Evolutionary conservation across 306 rosid species (phyloP), one percentile per base, ranked within the genome.

Genomic region (Carpinus fangiana): DNA sequence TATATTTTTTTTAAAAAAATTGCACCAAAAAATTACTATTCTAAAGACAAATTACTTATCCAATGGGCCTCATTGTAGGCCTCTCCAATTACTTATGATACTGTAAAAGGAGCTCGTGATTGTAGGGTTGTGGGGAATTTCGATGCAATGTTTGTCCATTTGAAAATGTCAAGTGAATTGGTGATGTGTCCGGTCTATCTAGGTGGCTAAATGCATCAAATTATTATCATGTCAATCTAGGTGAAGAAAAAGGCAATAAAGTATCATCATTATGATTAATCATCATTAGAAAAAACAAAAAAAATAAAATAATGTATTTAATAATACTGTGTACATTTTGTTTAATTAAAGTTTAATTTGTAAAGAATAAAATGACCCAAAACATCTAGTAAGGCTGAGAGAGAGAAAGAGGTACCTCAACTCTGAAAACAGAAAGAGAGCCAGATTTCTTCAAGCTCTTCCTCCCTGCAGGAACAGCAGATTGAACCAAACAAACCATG

Each of bases 401-500:
- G 36, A 47, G 20, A 43, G 45, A n/a, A 75, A 48, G 14, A 76
- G 43, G 14, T 80, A 95, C 98, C 93, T 95, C 88, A 71, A 95
- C 78, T 86, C 72, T 89, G 86, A 95, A 93, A 73, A 85, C 67
- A 14, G 93, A 65, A 59, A 93, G 93, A 65, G 99, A 90, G 64
- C 98, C 99, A 79, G 78, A 66, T 79, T 75, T 91, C 85, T 74
- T 72, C 86, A 91, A 86, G 80, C 86, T 88, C 82, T 90, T 95
- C 69, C 83, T 88, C 23, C 90, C 93, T 1, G 81, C 87, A 62
- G 98, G 97, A 70, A 86, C 61, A n/a, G 17, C 83, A 68, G 98
- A 91, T 68, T 95, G 99, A 76, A 84, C 95, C 74, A 95, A 61
- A 80, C 98, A 95, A 73, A 95, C 82, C 98, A 95, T 90, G n/a